Evolutionary conservation across 148 eudicot genomes (phyloP), one percentile per base, ranked within the genome.

Genomic region (Amaranthus cruentus): DNA sequence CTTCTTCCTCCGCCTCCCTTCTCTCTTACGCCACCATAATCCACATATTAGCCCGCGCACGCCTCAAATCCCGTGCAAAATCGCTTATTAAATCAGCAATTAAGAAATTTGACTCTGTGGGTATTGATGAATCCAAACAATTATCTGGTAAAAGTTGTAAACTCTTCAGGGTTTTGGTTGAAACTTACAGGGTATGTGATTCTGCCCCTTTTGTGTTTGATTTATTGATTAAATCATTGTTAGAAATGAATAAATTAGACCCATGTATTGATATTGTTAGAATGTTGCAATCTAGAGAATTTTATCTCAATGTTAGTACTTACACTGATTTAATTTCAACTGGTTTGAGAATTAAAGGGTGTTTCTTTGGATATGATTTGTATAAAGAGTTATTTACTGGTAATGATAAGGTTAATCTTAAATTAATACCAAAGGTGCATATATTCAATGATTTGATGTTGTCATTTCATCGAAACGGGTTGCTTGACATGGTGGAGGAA

Each of bases 191-290:
- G 47, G 71, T 70, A 44, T 91, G 90, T 79, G 84, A 89, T 67
- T 94, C 97, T 13, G 85, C 90, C 6, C 98, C 97, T 10, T 77
- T 88, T 57, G 98, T 94, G 74, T 93, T 91, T 75, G 98, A 88
- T 81, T 81, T 87, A 71, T 73, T 94, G 64, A 72, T 91, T 47
- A 49, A 74, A 57, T 80, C 89, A 6, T 82, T 85, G 76, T 52
- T 94, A 68, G 85, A 79, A 21, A 62, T 82, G 52, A 81, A 81
- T 55, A 79, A 84, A 47, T 55, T 85, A 9, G 90, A 90, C 53
- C 60, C 72, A 3, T 83, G 84, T 66, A 12, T 87, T 14, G 83
- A 90, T 62, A 83, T 94, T 43, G 78, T 76, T 47, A 68, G 80
- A 52, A 66, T 83, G 81, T 46, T 91, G 64, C 63, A 60, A 9